Percentiles rank a stretch among this genome's conserved stretches.
phyloP scores from a whole-genome alignment of 148 eudicot genomes.

The Arctostaphylos glauca region DNA sequence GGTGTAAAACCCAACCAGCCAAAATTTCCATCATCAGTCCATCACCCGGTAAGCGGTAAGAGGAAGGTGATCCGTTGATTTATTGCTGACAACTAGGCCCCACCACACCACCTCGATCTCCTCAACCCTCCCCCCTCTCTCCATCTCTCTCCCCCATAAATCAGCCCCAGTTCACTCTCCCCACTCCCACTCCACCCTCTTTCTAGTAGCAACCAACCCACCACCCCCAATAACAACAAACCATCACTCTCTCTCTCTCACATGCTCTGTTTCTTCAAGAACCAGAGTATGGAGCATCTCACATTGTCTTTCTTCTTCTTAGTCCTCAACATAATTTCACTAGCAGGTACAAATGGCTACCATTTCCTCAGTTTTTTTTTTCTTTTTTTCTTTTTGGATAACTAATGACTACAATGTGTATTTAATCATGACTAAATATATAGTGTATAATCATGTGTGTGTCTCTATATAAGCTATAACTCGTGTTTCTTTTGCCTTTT shows the following conservation, averaged over 20 bases:
- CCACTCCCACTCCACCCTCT: conserved; percentile 9
- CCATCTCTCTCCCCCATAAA: conserved; percentile 13
- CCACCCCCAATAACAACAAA: not conserved
- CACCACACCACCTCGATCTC: conserved; percentile 17
- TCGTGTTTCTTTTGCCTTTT: not conserved
- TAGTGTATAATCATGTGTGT: too few relatives aligned
- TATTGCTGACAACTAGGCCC: conserved; percentile 10
- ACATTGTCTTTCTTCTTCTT: conserved; percentile 15
- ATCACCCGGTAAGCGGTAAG: too few relatives aligned
- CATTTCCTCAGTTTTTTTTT: not conserved
- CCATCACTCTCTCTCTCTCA: not conserved
- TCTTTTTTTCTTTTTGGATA: not conserved
- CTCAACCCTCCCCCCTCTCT: not conserved
- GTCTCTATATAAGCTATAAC: not conserved
- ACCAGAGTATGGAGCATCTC: conserved; percentile 14
- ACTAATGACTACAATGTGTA: too few relatives aligned
- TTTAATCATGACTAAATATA: too few relatives aligned
- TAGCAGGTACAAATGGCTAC: conserved; percentile 24
- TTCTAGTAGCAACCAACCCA: not conserved
- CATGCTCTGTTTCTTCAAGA: conserved; percentile 11
- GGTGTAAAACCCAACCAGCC: not conserved
- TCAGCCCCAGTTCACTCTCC: not conserved
- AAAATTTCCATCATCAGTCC: not conserved
- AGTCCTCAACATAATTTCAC: conserved; percentile 20
- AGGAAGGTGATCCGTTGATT: conserved; percentile 1